phyloP scores from a whole-genome alignment of 257 asterid species.

The Craterostigma plantagineum region DNA sequence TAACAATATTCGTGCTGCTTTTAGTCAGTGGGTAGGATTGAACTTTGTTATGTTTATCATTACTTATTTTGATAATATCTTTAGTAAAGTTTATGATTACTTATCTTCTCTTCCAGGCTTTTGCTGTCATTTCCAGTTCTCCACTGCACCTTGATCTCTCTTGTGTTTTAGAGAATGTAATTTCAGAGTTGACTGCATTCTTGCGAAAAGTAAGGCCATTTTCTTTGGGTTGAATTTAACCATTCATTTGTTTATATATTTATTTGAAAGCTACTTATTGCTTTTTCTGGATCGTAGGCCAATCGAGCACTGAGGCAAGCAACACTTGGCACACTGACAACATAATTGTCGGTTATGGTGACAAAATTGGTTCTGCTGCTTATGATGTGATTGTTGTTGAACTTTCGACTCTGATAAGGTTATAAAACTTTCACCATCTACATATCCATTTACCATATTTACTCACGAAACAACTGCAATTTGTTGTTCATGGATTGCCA shows the following conservation, averaged over 20 bases:
- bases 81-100: background rate
- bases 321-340: slow-evolving; percentile 84
- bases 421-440: background rate
- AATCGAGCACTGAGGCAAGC: slow-evolving; percentile 94
- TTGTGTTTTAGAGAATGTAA: slow-evolving; percentile 75
- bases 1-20: slow-evolving; percentile 4
- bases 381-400: slow-evolving; percentile 89
- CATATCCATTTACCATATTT: background rate
- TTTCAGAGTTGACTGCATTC: slow-evolving; percentile 88
- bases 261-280: slow-evolving; percentile 5
- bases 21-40: background rate
- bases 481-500: background rate
- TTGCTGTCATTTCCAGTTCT: slow-evolving; percentile 92
- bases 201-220: slow-evolving; percentile 52
- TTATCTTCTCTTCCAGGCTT: slow-evolving; percentile 47
- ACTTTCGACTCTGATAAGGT: slow-evolving; percentile 94
- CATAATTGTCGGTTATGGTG: slow-evolving; percentile 82
- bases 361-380: slow-evolving; percentile 78
- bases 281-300: slow-evolving; percentile 39
- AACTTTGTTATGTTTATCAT: slow-evolving; percentile 1
- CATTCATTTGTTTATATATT: background rate
- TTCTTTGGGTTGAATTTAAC: slow-evolving; percentile 1
- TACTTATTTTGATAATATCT: too few relatives aligned
- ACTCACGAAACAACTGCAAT: background rate
- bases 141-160: slow-evolving; percentile 79